Evolutionary conservation across 2,329 filamentous ascomycete species (phyloP), one percentile per base, ranked within the genome.

Genomic region (Phialocephala subalpina): DNA sequence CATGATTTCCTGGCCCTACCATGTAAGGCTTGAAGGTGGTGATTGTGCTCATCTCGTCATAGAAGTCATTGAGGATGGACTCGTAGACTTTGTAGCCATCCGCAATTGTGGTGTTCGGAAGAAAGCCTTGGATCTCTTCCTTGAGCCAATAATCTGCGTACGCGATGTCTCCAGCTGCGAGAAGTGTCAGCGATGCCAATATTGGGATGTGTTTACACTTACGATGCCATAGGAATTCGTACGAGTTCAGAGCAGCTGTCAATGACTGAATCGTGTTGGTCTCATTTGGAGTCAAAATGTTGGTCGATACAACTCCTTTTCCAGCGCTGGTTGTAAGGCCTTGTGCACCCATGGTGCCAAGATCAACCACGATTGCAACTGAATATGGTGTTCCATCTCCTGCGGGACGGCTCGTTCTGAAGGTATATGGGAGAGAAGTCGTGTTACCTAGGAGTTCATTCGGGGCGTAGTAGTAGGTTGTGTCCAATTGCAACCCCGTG

Each of bases 61-160:
- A 88, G 72, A 88, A 87, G 55, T 82, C 78, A 70, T 87, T 84
- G 0, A 86, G 75, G 67, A 87, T 87, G 16, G 83, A 81, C 65
- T 86, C 80, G 72, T 83, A 87, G 20, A 83, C 84, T 38, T 84
- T 77, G 33, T n/a, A 42, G 40, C 79, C 78, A 47, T 83, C 82
- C 25, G 83, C 78, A 5, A 83, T 86, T 33, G 80, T 76, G 1
- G 77, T 67, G 12, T 27, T 12, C 7, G 60, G 35, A n/a, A 58
- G 5, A 27, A 55, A 45, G 3, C 40, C 52, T 12, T 45, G 20
- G 5, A 18, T 60, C 49, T 66, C 63, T 38, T 66, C 68, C 62
- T 67, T 69, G n/a, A 66, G 27, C 86, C 86, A 88, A 74, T 87
- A 82, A 67, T 88, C 86, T 0, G 86, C 86, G 69, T 89, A 89